phyloP scores from a whole-genome alignment of 176 grass and related monocot species.

The Saccharum officinarum region DNA sequence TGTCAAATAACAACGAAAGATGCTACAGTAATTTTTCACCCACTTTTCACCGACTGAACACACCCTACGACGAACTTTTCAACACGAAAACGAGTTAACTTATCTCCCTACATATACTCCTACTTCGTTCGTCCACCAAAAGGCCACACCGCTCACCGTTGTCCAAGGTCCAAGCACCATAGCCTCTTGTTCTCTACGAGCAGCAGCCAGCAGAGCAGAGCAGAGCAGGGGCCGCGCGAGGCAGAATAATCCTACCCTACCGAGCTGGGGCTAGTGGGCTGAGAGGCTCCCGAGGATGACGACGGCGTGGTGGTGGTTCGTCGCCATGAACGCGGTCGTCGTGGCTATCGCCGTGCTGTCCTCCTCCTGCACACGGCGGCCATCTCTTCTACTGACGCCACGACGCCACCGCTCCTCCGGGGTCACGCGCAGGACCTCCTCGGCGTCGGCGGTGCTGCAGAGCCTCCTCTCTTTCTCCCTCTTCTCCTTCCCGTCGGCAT shows the following conservation, averaged over 20 bases:
- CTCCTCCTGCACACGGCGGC: background rate
- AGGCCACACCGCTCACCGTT: background rate
- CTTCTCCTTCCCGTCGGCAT: constrained; percentile 38
- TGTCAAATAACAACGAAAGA: too few species aligned
- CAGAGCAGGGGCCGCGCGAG: background rate
- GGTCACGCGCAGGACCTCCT: constrained; percentile 33
- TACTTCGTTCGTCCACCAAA: background rate
- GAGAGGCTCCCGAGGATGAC: background rate
- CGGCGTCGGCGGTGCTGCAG: constrained; percentile 32
- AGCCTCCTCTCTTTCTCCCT: constrained; percentile 23
- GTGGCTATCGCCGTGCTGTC: constrained; percentile 26
- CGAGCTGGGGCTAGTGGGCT: background rate
- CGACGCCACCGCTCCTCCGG: background rate
- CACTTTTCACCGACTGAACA: too few species aligned
- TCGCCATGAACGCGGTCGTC: constrained; percentile 35
- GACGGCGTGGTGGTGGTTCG: constrained; percentile 31
- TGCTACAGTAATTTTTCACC: too few species aligned
- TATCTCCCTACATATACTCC: background rate
- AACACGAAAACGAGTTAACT: too few species aligned
- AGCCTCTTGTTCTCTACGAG: background rate
- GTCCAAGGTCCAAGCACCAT: background rate
- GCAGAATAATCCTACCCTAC: background rate
- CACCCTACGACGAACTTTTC: too few species aligned
- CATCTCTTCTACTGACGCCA: background rate
- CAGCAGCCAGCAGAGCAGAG: background rate